These are phyloP conservation scores for Pseudodiploospora longispora DNA, from an alignment of 2,329 filamentous ascomycete genomes.

Conservation along the genomic window DNA sequence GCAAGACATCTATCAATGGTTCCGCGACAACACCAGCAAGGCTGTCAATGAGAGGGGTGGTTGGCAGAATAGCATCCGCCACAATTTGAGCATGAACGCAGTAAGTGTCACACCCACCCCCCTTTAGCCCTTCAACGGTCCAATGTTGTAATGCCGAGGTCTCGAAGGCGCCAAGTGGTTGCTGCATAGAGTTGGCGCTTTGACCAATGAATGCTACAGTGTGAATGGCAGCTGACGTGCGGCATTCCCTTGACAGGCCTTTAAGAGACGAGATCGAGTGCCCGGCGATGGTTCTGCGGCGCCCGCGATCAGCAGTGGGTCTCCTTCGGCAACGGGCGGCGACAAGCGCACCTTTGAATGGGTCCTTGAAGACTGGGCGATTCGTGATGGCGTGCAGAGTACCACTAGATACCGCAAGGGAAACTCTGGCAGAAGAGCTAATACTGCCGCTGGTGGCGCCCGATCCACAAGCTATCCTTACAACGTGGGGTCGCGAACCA, in stretches of 20 bases:
- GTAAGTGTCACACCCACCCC: slow-evolving; percentile 40
- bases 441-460: background rate
- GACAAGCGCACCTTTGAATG: slow-evolving; percentile 66
- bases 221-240: background rate
- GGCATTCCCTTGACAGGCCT: slow-evolving; percentile 24
- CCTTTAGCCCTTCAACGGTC: no score
- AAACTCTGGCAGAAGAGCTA: slow-evolving; percentile 21
- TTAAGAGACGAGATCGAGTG: slow-evolving; percentile 30
- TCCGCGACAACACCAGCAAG: slow-evolving; percentile 72
- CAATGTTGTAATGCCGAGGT: no score
- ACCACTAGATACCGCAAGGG: slow-evolving; percentile 70
- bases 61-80: slow-evolving; percentile 93
- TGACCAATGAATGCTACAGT: background rate
- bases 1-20: slow-evolving; percentile 87
- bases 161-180: no score
- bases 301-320: slow-evolving; percentile 11
- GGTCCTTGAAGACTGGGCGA: slow-evolving; percentile 64
- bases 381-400: slow-evolving; percentile 67
- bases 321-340: slow-evolving; percentile 18
- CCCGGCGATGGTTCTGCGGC: background rate
- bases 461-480: background rate
- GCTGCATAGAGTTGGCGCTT: no score
- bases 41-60: slow-evolving; percentile 67
- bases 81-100: slow-evolving; percentile 92
- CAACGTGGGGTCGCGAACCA: background rate